Base-by-base conservation (phyloP, 2,329 filamentous ascomycete species). In the Colletotrichum sp. region DNA sequence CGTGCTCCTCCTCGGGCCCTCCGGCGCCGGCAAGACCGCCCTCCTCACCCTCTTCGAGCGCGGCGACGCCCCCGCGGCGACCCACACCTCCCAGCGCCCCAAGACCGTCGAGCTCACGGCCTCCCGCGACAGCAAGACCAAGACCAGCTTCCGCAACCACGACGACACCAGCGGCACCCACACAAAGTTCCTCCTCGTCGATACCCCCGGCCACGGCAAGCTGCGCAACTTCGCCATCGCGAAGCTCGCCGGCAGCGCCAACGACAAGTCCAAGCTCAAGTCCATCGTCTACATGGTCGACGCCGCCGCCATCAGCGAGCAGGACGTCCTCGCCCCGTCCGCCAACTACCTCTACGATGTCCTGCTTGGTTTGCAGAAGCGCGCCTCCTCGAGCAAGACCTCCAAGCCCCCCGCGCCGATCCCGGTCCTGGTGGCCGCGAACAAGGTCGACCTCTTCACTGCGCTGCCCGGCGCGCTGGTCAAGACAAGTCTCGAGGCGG, bases 181-280 rank as follows among this genome's bases (percentile, higher is more conserved):
- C 81, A 92, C 90, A 76, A 93, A 92, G 81, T 94, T 97, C 82
- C 86, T 94, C 54, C 86, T 98, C 38, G 86, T 94, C 80, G 97
- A 99, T 85, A 98, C 96, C 1, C 97, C 97, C 0, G 97, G 97
- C 51, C 97, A 99, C 86, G 95, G 95, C 79, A 99, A 99, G 85
- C 91, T 99, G 73, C 94, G 97, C 74, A 90, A 91, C 78, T 87
- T 91, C 76, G 92, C 94, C 5, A 87, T 93, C 72, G 83, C 87
- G 55, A 86, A 84, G 67, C 84, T 93, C 31, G 80, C 77, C 71
- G 24, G 36, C 54, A 80, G 76, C 73, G 79, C 79, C 36, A 21
- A 83, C 21, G 76, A 79, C 38, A 83, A 83, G 31, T 80, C 78
- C 33, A 89, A 90, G 76, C 85, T 96, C 62, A 90, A 90, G 54